Evolutionary conservation across 2,329 filamentous ascomycete genomes (phyloP).

Genomic region (Endocalyx cinctus): DNA sequence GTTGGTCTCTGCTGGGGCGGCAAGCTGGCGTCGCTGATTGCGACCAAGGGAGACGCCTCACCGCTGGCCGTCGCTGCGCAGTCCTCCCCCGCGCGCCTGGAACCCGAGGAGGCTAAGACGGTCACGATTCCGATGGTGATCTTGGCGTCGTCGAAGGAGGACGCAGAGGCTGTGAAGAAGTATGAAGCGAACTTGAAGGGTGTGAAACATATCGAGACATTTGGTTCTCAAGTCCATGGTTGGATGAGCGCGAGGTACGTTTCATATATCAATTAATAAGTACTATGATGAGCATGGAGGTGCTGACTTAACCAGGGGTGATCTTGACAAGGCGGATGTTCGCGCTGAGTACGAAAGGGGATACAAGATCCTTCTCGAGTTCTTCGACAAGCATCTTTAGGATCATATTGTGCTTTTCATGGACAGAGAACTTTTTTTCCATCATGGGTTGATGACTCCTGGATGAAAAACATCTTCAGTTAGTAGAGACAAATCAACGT

Average conservation of each 20-base stretch:
- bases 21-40: slow-evolving; percentile 1
- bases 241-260: slow-evolving; percentile 2
- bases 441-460: no score
- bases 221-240: not conserved
- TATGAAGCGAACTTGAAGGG: not conserved
- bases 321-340: slow-evolving; percentile 1
- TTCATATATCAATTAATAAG: not conserved
- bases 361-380: slow-evolving; percentile 1
- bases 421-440: no score
- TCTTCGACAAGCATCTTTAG: slow-evolving; percentile 1
- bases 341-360: slow-evolving; percentile 1
- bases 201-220: slow-evolving; percentile 1
- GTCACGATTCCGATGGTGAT: not conserved
- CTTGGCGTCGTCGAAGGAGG: not conserved
- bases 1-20: slow-evolving; percentile 1
- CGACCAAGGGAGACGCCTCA: not conserved
- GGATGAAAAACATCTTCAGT: no score
- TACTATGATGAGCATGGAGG: not conserved
- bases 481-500: no score
- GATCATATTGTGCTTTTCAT: not conserved
- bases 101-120: slow-evolving; percentile 1
- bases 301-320: not conserved
- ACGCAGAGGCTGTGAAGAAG: not conserved
- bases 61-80: not conserved
- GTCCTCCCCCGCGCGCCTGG: slow-evolving; percentile 1